Base-by-base conservation (phyloP, 441 rosid species). In the Jatropha multifida region DNA sequence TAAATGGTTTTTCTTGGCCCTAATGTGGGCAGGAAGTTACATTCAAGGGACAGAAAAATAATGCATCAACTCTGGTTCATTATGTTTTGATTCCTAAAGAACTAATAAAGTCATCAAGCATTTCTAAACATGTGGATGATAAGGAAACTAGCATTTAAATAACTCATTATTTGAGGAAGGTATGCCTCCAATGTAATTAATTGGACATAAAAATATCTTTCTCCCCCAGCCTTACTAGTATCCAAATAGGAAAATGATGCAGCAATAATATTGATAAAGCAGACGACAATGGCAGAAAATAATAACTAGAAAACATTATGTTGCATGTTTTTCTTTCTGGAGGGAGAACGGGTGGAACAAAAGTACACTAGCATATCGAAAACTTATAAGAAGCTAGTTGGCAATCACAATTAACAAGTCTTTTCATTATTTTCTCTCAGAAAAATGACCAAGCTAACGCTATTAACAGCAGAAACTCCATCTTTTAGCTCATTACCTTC, bases 301-400 rank as follows among this genome's bases (percentile, higher is more conserved):
- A 23, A n/a, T 58, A 8, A 58, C 11, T 23, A 23, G 86, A 70
- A 91, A 26, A 56, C 0, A 20, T 56, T 20, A 56, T 9, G n/a
- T 56, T 18, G 23, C 23, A 18, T 23, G 2, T 15, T 7, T n/a
- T 56, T 56, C 10, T 56, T 56, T n/a, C 9, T 0, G 0, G 27
- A 8, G 17, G 56, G 56, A 67, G 27, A 9, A 9, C 9, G 38
- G 62, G 1, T 2, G 4, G 38, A 18, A 11, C 13, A 70, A 42
- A 38, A 44, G 62, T 63, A 32, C 63, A 49, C 60, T 17, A 65
- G 13, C 49, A 46, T 23, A 37, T 48, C 32, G 0, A 62, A 51
- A 49, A 48, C 55, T 15, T 18, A 8, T 27, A 68, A 37, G 48
- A 51, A 20, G n/a, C 51, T 32, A 15, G 27, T 12, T 23, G 62